These are phyloP conservation scores for Hygrophorus russula DNA, from an alignment of 768 basidiomycete genomes.

Conservation along the genomic window DNA sequence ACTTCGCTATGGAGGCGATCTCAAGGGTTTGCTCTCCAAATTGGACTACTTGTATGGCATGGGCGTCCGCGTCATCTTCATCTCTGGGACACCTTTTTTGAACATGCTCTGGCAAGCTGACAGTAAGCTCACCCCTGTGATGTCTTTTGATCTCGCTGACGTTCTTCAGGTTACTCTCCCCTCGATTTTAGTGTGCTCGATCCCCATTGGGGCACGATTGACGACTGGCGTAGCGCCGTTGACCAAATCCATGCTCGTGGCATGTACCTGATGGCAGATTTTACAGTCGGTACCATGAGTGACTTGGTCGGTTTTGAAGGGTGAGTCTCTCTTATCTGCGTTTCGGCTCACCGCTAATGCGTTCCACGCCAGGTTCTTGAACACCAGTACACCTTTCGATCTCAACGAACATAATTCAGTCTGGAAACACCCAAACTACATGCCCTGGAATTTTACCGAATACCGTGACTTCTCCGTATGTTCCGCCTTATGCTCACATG, in stretches of 20 bases:
- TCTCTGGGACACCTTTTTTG: slow-evolving; percentile 85
- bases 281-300: slow-evolving; percentile 87
- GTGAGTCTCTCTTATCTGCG: slow-evolving; percentile 29
- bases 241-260: slow-evolving; percentile 67
- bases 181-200: slow-evolving; percentile 85
- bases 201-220: slow-evolving; percentile 83
- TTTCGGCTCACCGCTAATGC: neutral
- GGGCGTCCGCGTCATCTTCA: slow-evolving; percentile 77
- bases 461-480: slow-evolving; percentile 75
- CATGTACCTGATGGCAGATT: slow-evolving; percentile 92
- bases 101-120: slow-evolving; percentile 98
- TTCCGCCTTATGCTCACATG: slow-evolving; percentile 4
- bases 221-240: slow-evolving; percentile 69
- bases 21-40: slow-evolving; percentile 60
- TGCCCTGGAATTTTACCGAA: slow-evolving; percentile 78
- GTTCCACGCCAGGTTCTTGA: slow-evolving; percentile 46
- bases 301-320: slow-evolving; percentile 81
- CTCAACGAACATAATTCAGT: slow-evolving; percentile 60
- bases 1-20: slow-evolving; percentile 81
- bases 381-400: slow-evolving; percentile 69
- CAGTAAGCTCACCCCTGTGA: slow-evolving; percentile 43
- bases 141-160: slow-evolving; percentile 7
- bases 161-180: slow-evolving; percentile 71
- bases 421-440: slow-evolving; percentile 67
- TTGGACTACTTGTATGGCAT: slow-evolving; percentile 87